Evolutionary conservation across 352 stramenopile genomes (phyloP).

Genomic region (Globisporangium uncinulatum): DNA sequence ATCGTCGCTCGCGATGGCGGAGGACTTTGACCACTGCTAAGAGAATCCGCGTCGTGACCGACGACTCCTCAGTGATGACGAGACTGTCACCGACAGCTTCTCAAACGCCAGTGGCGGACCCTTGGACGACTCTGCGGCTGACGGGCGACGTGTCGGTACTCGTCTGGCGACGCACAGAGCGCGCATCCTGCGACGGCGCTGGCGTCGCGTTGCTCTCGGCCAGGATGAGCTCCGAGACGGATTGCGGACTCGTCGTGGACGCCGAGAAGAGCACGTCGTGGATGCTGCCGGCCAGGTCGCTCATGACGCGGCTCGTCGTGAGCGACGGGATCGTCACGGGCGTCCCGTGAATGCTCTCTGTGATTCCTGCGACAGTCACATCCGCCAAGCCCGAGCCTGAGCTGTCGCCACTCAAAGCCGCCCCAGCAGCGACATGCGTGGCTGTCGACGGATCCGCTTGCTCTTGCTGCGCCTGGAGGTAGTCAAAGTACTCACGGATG

Average conservation of each 20-base stretch:
- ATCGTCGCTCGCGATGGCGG: conserved; percentile 1
- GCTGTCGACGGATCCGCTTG: conserved; percentile 10
- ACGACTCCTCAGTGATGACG: not conserved
- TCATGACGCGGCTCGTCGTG: conserved; percentile 22
- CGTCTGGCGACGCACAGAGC: not conserved
- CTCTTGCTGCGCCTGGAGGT: conserved; percentile 29
- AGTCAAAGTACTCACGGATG: conserved; percentile 53
- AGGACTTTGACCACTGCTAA: conserved; percentile 3
- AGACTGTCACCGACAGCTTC: not conserved
- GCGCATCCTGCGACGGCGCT: conserved; percentile 1
- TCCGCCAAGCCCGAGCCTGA: not conserved
- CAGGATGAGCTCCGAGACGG: conserved; percentile 31
- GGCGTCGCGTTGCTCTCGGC: conserved; percentile 9
- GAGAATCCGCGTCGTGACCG: conserved; percentile 6
- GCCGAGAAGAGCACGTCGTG: conserved; percentile 57
- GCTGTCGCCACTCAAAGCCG: not conserved
- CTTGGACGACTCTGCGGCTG: conserved; percentile 1
- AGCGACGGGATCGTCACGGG: conserved; percentile 52
- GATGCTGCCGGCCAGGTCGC: conserved; percentile 40
- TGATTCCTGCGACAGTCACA: conserved; percentile 13
- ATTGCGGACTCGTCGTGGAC: conserved; percentile 65
- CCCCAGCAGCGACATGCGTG: not conserved
- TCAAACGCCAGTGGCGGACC: conserved; percentile 5
- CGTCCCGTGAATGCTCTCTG: conserved; percentile 37
- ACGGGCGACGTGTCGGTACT: not conserved